Percentiles rank a stretch among this genome's conserved stretches.
These are phyloP conservation scores for Starmerella davenportii DNA, from an alignment of 805 yeast genomes.

Conservation along the genomic window DNA sequence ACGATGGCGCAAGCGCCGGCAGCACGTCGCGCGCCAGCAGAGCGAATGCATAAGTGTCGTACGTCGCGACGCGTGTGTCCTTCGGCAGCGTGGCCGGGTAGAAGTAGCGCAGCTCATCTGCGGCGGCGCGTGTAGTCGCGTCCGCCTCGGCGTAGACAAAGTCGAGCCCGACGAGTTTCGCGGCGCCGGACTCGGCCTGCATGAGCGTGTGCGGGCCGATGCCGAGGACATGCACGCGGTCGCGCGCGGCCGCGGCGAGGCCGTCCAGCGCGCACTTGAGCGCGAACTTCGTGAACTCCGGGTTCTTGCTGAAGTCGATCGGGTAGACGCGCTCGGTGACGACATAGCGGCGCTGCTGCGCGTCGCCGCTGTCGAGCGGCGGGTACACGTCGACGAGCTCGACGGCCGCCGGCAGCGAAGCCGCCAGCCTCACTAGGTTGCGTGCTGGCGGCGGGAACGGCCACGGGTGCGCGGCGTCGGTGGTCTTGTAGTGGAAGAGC, in stretches of 20 bases:
- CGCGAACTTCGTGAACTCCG: slow-evolving; percentile 5
- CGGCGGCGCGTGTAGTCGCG: slow-evolving; percentile 38
- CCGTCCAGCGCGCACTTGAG: slow-evolving; percentile 1
- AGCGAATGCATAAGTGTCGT: slow-evolving; percentile 53
- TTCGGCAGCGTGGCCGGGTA: slow-evolving; percentile 18
- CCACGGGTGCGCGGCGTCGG: neutral
- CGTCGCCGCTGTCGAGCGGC: neutral
- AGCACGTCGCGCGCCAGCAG: slow-evolving; percentile 32
- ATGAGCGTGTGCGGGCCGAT: slow-evolving; percentile 2
- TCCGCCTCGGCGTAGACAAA: slow-evolving; percentile 20
- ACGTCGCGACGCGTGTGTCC: slow-evolving; percentile 11
- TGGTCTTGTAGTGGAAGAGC: neutral
- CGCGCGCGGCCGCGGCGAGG: slow-evolving; percentile 5
- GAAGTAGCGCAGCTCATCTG: slow-evolving; percentile 27
- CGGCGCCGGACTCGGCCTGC: slow-evolving; percentile 5
- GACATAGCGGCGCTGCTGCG: slow-evolving; percentile 31
- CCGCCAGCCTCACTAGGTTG: neutral
- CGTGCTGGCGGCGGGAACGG: neutral
- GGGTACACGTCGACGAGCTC: slow-evolving; percentile 33
- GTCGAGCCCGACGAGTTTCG: slow-evolving; percentile 18
- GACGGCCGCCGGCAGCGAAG: slow-evolving; percentile 51
- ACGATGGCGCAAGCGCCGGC: slow-evolving; percentile 11
- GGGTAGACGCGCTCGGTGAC: slow-evolving; percentile 54
- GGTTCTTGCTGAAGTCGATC: slow-evolving; percentile 20
- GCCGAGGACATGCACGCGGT: slow-evolving; percentile 2